Base-by-base conservation (phyloP, 2,329 filamentous ascomycete species). In the Rugonectria rugulosa region DNA sequence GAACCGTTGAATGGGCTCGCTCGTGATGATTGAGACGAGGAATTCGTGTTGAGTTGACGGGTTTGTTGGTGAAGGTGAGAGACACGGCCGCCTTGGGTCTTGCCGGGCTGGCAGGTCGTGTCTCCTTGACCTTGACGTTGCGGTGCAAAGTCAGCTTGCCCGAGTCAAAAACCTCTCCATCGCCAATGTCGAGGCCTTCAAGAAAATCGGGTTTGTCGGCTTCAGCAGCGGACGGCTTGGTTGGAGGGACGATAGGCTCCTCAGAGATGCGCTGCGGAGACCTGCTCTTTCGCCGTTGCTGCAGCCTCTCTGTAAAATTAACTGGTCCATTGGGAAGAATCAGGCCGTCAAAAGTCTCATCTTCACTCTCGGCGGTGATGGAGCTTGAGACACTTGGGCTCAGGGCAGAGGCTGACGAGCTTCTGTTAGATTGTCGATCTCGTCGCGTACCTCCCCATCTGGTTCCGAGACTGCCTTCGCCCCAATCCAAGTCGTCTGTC, bases 301-400 rank as follows among this genome's bases (percentile, higher is more conserved):
- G 88, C 36, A 98, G 78, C 47, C 92, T 87, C 61, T 92, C 88
- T 34, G 85, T 84, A 67, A 98, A 90, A 73, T 97, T 88, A 47
- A 99, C 80, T 17, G 91, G 91, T 1, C 92, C 93, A 49, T 84
- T 82, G 0, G 95, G 95, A 15, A 98, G 80, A 17, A 97, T 80
- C 12, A 99, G 81, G n/a, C 94, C 94, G 57, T 95, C 91, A 57
- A 98, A 84, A 6, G 90, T 89, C 72, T 98, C 94, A 64, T 97
- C 93, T 70, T 97, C 94, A 69, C 93, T 98, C 77, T 97, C 95
- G 9, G 86, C 84, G 2, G 92, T 97, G 65, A 96, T 87, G 61
- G 91, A 95, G 73, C 94, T 98, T 17, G 92, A 91, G 52, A 96
- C 84, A 72, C 93, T 98, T 12, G 95, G 94, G 70, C 94, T 98